Conservation (phyloP, 179 eudicot genomes). For the Beta lomatogona region DNA sequence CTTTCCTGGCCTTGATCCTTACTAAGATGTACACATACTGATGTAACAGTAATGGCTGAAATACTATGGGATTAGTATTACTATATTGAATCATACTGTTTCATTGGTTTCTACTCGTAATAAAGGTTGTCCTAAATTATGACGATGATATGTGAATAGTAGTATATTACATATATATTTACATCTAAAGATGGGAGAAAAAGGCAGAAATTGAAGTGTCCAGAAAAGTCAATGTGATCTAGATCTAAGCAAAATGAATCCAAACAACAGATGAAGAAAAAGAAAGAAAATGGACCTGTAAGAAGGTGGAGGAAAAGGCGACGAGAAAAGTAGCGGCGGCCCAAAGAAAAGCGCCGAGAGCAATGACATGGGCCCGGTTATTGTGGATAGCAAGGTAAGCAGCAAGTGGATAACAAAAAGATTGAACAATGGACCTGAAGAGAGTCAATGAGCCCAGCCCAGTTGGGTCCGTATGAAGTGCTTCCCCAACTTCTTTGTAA, state of each 20-base stretch:
- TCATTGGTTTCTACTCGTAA: no score
- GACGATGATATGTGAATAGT: no score
- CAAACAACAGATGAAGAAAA: neutral
- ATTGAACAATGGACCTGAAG: slow-evolving; percentile 73
- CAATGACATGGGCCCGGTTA: slow-evolving; percentile 68
- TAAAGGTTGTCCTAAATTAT: no score
- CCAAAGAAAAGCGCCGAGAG: slow-evolving; percentile 80
- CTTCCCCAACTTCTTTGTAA: slow-evolving; percentile 77
- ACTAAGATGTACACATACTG: neutral
- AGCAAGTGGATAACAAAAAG: slow-evolving; percentile 75
- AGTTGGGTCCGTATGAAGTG: slow-evolving; percentile 73
- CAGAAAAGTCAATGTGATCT: neutral
- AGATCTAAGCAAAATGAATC: neutral
- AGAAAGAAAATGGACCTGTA: slow-evolving; percentile 39
- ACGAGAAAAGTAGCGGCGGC: slow-evolving; percentile 80
- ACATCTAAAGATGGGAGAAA: no score
- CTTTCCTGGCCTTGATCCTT: no score
- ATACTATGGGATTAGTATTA: no score
- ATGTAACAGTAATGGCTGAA: no score
- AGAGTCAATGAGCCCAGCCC: slow-evolving; percentile 77
- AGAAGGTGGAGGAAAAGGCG: slow-evolving; percentile 63
- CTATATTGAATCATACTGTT: no score
- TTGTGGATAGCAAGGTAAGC: slow-evolving; percentile 64
- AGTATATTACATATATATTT: no score
- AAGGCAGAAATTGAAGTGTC: no score